Conservation (phyloP, 2,329 filamentous ascomycete genomes). For the Celoporthe dispersa region DNA sequence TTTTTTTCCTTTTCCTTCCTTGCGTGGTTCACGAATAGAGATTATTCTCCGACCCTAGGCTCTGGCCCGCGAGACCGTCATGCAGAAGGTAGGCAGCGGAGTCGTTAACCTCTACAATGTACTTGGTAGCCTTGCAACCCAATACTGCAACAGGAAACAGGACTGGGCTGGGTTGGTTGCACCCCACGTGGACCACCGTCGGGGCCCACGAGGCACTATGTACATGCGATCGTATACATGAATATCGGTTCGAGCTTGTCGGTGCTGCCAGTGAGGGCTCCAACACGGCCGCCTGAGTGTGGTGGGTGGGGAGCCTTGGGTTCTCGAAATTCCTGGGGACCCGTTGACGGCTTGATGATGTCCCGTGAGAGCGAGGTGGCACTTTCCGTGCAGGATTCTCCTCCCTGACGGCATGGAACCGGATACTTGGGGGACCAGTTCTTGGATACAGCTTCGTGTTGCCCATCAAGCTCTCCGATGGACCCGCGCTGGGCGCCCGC, state of each 20-base stretch:
- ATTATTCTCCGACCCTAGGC: background rate
- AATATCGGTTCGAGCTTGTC: slow-evolving; percentile 15
- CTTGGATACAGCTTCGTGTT: no score
- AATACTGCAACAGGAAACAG: background rate
- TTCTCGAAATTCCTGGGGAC: background rate
- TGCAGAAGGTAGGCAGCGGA: background rate
- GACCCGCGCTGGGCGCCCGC: no score
- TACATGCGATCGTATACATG: slow-evolving; percentile 4
- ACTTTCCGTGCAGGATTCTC: background rate
- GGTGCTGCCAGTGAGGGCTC: slow-evolving; percentile 19
- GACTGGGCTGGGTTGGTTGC: background rate
- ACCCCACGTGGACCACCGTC: slow-evolving; percentile 5
- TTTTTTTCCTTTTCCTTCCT: no score
- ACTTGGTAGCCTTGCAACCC: background rate
- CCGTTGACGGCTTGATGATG: background rate
- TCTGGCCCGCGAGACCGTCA: background rate
- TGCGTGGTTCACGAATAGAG: background rate
- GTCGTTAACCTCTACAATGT: background rate
- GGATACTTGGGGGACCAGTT: no score
- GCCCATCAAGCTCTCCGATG: no score
- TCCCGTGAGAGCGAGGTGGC: background rate
- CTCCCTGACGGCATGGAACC: background rate
- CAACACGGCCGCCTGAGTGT: background rate
- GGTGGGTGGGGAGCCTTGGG: background rate
- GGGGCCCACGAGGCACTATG: background rate